Evolutionary conservation across 1,284 basidiomycete genomes (phyloP).

Genomic region (Schizopora paradoxa): DNA sequence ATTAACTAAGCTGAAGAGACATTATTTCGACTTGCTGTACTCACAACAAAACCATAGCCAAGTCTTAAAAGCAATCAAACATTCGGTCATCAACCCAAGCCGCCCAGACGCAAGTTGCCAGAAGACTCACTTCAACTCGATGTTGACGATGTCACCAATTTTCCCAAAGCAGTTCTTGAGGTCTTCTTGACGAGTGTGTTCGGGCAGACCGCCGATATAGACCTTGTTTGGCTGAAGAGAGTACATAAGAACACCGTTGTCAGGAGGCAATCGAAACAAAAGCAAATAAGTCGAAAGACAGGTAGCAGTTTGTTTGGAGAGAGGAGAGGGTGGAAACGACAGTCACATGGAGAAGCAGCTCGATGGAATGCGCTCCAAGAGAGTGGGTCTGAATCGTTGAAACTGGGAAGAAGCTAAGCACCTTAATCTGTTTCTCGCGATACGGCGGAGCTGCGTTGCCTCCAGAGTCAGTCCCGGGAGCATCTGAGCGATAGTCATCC

Average conservation of each 20-base stretch:
- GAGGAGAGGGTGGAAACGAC: slow-evolving; percentile 12
- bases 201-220: slow-evolving; percentile 81
- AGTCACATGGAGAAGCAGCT: slow-evolving; percentile 22
- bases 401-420: slow-evolving; percentile 69
- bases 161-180: slow-evolving; percentile 79
- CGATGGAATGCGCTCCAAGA: slow-evolving; percentile 27
- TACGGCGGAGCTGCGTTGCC: slow-evolving; percentile 43
- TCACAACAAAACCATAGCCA: slow-evolving; percentile 81
- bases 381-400: slow-evolving; percentile 31
- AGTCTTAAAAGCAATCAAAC: slow-evolving; percentile 40
- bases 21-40: slow-evolving; percentile 23
- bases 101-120: slow-evolving; percentile 14
- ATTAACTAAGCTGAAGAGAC: slow-evolving; percentile 9
- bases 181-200: slow-evolving; percentile 78
- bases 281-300: too few relatives aligned
- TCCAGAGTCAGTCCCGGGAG: slow-evolving; percentile 28
- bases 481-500: slow-evolving; percentile 40
- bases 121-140: slow-evolving; percentile 73
- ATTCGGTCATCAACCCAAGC: slow-evolving; percentile 4
- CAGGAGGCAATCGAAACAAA: too few relatives aligned
- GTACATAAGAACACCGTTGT: slow-evolving; percentile 60
- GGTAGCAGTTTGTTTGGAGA: slow-evolving; percentile 15
- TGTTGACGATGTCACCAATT: slow-evolving; percentile 67
- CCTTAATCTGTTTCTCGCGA: slow-evolving; percentile 82
- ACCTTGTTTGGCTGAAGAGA: slow-evolving; percentile 80